Evolutionary conservation across 768 basidiomycete species (phyloP), one percentile per base, ranked within the genome.

Genomic region (Hericium rajendrae): DNA sequence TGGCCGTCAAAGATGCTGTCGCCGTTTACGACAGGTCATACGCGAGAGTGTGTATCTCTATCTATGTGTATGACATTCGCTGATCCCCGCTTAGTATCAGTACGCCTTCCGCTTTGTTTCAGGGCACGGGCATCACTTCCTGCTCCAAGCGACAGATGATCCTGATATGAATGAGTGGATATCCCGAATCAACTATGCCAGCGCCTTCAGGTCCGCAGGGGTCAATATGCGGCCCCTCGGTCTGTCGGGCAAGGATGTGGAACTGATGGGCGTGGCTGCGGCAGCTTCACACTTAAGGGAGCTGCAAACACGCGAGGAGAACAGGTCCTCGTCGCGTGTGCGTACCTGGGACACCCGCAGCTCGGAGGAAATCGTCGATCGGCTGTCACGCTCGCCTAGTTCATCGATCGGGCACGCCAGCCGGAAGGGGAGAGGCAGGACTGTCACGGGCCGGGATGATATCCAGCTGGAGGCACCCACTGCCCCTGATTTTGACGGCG

Each of bases 81-180:
- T 48, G 26, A 38, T 52, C 55, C 40, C 41, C 40, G 32, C 43
- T 16, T 10, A 50, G 55, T 32, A 48, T 40, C 26, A 75, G 24
- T 74, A 90, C 66, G 83, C 88, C 2, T 85, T 97, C 67, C 84
- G 91, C 22, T 79, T 97, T 57, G 76, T 83, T 26, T 77, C 91
- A 67, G 76, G 83, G 24, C 82, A 88, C 63, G 85, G 90, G 11
- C 86, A 91, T 1, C 88, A 92, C 62, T 82, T 87, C 58, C 80
- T 98, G 39, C 76, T 97, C 18, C 91, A 92, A 66, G 79, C 88
- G 6, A 66, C 75, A 12, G 76, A 80, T 64, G 84, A 85, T 58
- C 69, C 73, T 48, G 90, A 94, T 57, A 78, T 91, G 74, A 87
- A 94, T 64, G 81, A 86, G 60, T 99, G 97, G 97, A 84, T 98